phyloP scores from a whole-genome alignment of 2,329 filamentous ascomycete species.

The Cytospora mali region DNA sequence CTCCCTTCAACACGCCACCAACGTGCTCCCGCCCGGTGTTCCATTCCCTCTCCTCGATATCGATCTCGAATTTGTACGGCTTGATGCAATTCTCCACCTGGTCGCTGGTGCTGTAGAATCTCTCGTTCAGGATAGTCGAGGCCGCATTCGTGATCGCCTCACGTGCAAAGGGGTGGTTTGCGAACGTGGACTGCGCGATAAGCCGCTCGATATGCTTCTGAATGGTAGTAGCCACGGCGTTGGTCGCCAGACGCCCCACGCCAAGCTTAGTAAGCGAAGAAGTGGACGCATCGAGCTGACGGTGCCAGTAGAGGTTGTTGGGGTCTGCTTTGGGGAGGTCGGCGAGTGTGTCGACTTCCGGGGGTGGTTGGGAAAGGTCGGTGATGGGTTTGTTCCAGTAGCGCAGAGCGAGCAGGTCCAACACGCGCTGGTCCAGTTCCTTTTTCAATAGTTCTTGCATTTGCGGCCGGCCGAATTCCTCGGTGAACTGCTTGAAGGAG shows the following conservation, averaged over 20 bases:
- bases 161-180: conserved; percentile 86
- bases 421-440: conserved; percentile 90
- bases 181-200: conserved; percentile 79
- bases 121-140: conserved; percentile 85
- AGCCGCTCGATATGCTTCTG: conserved; percentile 81
- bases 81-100: conserved; percentile 99
- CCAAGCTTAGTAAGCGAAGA: conserved; percentile 92
- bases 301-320: conserved; percentile 86
- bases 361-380: conserved; percentile 69
- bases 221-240: conserved; percentile 84
- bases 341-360: conserved; percentile 71
- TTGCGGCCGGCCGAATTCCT: conserved; percentile 84
- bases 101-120: conserved; percentile 95
- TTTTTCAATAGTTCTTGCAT: conserved; percentile 88
- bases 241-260: conserved; percentile 89
- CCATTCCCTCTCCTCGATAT: conserved; percentile 92
- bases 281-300: conserved; percentile 89
- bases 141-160: conserved; percentile 92
- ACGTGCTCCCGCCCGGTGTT: conserved; percentile 81
- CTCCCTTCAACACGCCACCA: conserved; percentile 77
- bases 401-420: conserved; percentile 87
- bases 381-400: conserved; percentile 97
- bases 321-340: conserved; percentile 84
- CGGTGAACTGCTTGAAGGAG: conserved; percentile 91
- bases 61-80: conserved; percentile 97